A percentile compares a stretch with the other conserved stretches of the same genome.
These are phyloP conservation scores for Priceomyces melissophilus DNA, from an alignment of 805 yeast species.

Conservation along the genomic window DNA sequence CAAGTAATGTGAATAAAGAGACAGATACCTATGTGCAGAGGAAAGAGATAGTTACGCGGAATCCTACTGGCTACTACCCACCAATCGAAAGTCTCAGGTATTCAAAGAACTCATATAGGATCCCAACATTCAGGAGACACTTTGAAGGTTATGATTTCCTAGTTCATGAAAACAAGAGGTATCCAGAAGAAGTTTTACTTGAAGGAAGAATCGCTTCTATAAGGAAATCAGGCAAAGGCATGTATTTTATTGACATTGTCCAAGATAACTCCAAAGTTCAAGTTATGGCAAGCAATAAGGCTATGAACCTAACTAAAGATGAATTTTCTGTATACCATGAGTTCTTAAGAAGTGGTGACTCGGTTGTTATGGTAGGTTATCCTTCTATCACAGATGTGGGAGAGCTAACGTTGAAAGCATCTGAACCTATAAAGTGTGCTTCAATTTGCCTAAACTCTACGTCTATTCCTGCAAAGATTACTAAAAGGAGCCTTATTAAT, in stretches of 20 bases:
- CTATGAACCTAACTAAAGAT: slow-evolving; percentile 38
- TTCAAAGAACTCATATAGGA: slow-evolving; percentile 4
- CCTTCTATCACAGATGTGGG: slow-evolving; percentile 78
- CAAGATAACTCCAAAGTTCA: slow-evolving; percentile 64
- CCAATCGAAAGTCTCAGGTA: slow-evolving; percentile 7
- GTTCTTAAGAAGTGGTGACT: slow-evolving; percentile 67
- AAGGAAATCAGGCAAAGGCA: slow-evolving; percentile 64
- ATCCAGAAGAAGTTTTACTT: slow-evolving; percentile 8
- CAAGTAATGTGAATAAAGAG: slow-evolving; percentile 1
- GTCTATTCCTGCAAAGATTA: slow-evolving; percentile 54
- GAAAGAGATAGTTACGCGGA: slow-evolving; percentile 3
- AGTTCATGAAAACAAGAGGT: slow-evolving; percentile 7
- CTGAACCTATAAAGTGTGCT: slow-evolving; percentile 47
- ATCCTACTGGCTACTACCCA: slow-evolving; percentile 10
- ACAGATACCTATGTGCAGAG: slow-evolving; percentile 7
- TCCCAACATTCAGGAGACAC: slow-evolving; percentile 8
- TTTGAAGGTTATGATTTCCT: slow-evolving; percentile 9
- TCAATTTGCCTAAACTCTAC: slow-evolving; percentile 56
- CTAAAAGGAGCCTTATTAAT: slow-evolving; percentile 54
- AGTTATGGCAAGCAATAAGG: slow-evolving; percentile 54
- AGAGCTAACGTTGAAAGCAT: slow-evolving; percentile 68
- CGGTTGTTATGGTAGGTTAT: slow-evolving; percentile 58
- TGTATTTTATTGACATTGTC: slow-evolving; percentile 63
- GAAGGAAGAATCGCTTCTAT: slow-evolving; percentile 61
- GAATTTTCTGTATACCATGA: slow-evolving; percentile 41